Conservation (phyloP, 305 asterid genomes). For the Fraxinus floribunda region DNA sequence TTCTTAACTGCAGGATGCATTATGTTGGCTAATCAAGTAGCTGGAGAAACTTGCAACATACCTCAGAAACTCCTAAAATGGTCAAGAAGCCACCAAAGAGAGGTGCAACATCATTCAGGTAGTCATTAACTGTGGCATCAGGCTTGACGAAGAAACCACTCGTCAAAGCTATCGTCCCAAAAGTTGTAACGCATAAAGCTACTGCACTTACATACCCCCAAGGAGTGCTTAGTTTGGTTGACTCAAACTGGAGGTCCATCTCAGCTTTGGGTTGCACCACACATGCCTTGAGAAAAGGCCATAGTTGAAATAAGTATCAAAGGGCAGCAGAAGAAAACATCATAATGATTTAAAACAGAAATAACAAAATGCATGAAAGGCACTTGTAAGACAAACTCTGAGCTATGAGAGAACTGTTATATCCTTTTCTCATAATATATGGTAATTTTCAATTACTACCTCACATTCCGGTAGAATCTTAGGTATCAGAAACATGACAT, state of each 20-base stretch:
- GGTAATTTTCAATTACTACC: background rate
- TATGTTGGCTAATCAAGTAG: background rate
- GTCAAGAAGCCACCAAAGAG: constrained; percentile 88
- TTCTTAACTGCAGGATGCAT: background rate
- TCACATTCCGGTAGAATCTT: background rate
- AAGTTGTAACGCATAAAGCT: constrained; percentile 64
- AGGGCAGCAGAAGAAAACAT: background rate
- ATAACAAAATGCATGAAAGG: constrained; percentile 4
- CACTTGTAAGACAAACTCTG: background rate
- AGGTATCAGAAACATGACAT: background rate
- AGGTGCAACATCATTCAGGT: constrained; percentile 58
- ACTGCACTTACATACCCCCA: constrained; percentile 80
- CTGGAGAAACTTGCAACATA: constrained; percentile 20
- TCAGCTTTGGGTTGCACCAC: constrained; percentile 89
- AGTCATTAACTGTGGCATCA: constrained; percentile 70
- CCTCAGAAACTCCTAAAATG: constrained; percentile 88
- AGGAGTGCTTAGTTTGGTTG: constrained; percentile 62
- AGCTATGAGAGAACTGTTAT: background rate
- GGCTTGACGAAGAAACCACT: constrained; percentile 90
- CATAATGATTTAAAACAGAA: background rate
- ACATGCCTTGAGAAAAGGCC: constrained; percentile 57
- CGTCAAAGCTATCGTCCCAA: constrained; percentile 78
- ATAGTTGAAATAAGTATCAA: constrained; percentile 3
- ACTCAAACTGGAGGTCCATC: constrained; percentile 81
- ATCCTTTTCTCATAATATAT: background rate